Base-by-base conservation (phyloP, 345 rosid genomes). In the Heritiera littoralis region DNA sequence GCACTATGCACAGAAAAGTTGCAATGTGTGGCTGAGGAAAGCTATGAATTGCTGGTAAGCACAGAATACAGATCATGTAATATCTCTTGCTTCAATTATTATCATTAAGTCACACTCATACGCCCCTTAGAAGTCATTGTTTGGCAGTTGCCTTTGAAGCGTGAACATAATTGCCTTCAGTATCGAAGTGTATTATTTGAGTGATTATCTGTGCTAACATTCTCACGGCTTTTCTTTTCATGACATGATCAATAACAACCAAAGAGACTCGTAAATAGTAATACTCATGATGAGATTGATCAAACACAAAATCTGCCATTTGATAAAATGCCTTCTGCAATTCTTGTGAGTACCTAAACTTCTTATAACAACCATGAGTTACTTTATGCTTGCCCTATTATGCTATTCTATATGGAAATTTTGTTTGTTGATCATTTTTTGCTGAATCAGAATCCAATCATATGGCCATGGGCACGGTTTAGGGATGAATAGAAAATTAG, bases 1-100 rank as follows among this genome's bases (percentile, higher is more conserved):
- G 67, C 66, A 40, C 64, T 48, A 43, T 74, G 40, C 8, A 55
- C 38, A 23, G 54, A 40, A 80, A 72, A 72, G 38, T 30, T 61
- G 40, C 5, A 12, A 3, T 10, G 15, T 30, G 40, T 63, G 40
- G 66, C 66, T 30, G 41, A 63, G 15, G 17, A 63, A 40, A 30
- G n/a, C 74, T 13, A 28, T 48, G 74, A 70, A 46, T 23, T 23
- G 10, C 41, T 69, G 13, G 46, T 40, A 23, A 48, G 41, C 40
- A 23, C 10, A 69, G 9, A 48, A 20, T n/a, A 23, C 10, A 69
- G 9, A 46, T 69, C 74, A 11, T 69, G 35, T 43, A 67, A n/a
- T 12, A 9, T 69, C 32, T 23, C 6, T 48, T 28, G 56, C 41
- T 48, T 23, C 58, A 20, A 70, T 48, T 40, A 43, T 49, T 23